Evolutionary conservation across 257 asterid genomes (phyloP), one percentile per base, ranked within the genome.

Genomic region (Fraxinus excelsior): DNA sequence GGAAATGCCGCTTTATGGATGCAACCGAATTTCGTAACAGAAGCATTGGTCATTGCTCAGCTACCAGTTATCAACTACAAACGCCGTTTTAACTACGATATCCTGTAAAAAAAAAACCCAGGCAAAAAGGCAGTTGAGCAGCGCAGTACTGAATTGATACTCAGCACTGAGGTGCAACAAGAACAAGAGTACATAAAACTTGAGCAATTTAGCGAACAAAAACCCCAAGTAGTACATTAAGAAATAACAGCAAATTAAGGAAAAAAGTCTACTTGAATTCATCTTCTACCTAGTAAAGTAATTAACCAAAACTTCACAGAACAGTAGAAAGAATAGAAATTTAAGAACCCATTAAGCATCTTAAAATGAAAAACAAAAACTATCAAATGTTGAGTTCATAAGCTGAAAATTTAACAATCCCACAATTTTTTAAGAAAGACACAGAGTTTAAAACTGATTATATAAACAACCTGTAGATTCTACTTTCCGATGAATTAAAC

Each of bases 21-120:
- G 82, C 83, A 78, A 65, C 84, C 46, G 83, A 91, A 83, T 85
- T 88, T 88, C 29, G 87, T 71, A 70, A 89, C 80, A 67, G 91
- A 85, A 66, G 94, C 90, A 78, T 88, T 89, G 76, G 89, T 78
- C 97, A 92, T 94, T 28, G 80, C 68, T 79, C 49, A 10, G 75
- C 74, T 73, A 62, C 81, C 67, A 60, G 78, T 79, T 58, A 28
- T 19, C 40, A 44, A 66, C 34, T 31, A 31, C 34, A 31, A 31
- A 31, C 34, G 34, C 3, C 34, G 34, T 31, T 65, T 21, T 69
- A 51, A 56, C 64, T 38, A 31, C 69, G 23, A 64, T 67, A 66
- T 66, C 88, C 82, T 77, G 25, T 25, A 81, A 67, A 64, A 73
- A 73, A 67, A 44, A 62, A 68, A 2, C 73, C 38, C 13, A 9